phyloP scores from a whole-genome alignment of 164 flowering plant species.

The Piper longum region DNA sequence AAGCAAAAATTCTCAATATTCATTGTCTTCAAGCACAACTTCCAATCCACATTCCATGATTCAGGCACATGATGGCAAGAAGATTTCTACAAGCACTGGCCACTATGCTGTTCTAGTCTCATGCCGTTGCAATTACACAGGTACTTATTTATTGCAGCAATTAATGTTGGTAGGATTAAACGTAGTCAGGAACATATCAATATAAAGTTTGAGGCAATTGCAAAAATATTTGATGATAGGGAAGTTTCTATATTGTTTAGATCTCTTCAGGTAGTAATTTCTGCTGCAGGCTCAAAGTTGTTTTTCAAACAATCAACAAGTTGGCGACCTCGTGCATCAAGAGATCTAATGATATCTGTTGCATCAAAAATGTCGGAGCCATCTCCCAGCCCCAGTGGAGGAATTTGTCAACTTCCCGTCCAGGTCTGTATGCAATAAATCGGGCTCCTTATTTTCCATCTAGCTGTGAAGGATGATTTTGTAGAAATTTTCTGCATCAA shows the following conservation, averaged over 20 bases:
- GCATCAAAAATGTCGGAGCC: constrained; percentile 78
- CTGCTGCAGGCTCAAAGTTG: constrained; percentile 54
- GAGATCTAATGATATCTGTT: constrained; percentile 86
- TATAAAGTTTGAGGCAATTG: background rate
- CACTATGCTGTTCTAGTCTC: constrained; percentile 79
- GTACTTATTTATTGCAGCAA: constrained; percentile 19
- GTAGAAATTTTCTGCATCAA: too few relatives aligned
- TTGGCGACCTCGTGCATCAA: constrained; percentile 72
- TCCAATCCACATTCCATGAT: constrained; percentile 28
- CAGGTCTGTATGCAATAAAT: constrained; percentile 31
- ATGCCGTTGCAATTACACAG: constrained; percentile 90
- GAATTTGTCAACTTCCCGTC: constrained; percentile 62
- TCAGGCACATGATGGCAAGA: constrained; percentile 25
- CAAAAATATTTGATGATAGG: background rate
- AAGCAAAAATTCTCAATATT: constrained; percentile 22
- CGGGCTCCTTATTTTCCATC: too few relatives aligned
- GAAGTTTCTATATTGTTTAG: background rate
- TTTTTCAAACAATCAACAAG: constrained; percentile 73
- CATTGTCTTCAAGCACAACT: constrained; percentile 19
- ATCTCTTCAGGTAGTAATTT: background rate
- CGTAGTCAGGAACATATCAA: background rate
- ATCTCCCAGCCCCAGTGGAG: constrained; percentile 27
- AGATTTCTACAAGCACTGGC: constrained; percentile 24
- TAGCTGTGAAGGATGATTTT: too few relatives aligned
- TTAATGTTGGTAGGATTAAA: background rate